Percentiles rank a stretch among this genome's conserved stretches.
Conservation (phyloP, 2,329 filamentous ascomycete genomes). For the Simplicillium aogashimaense region DNA sequence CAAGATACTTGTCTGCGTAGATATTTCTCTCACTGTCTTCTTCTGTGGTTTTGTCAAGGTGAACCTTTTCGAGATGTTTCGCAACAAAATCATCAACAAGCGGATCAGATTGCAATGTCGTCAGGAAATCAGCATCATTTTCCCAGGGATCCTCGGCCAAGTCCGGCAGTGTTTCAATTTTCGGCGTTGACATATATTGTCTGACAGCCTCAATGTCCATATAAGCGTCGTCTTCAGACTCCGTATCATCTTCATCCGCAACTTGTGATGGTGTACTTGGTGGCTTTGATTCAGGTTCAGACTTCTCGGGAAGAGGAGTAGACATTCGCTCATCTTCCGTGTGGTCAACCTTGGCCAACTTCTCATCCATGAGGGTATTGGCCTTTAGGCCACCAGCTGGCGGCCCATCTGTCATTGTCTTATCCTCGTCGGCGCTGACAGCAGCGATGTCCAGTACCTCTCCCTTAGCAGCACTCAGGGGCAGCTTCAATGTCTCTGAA, state of each 20-base stretch:
- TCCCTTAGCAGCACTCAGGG: background rate
- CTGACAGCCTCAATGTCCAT: slow-evolving; percentile 38
- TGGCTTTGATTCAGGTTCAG: slow-evolving; percentile 15
- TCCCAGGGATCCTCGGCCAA: slow-evolving; percentile 37
- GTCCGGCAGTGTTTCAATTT: slow-evolving; percentile 41
- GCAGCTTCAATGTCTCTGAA: background rate
- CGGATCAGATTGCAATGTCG: slow-evolving; percentile 27
- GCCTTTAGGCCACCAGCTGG: background rate
- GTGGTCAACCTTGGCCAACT: background rate
- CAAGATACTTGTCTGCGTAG: slow-evolving; percentile 38
- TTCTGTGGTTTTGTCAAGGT: slow-evolving; percentile 22
- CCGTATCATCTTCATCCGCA: slow-evolving; percentile 41
- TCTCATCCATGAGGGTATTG: background rate
- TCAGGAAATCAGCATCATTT: slow-evolving; percentile 33
- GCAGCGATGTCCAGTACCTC: background rate
- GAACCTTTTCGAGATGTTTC: slow-evolving; percentile 31
- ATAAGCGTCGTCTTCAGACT: slow-evolving; percentile 43
- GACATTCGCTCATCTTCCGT: slow-evolving; percentile 2
- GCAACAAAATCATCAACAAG: slow-evolving; percentile 35
- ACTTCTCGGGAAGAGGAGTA: background rate
- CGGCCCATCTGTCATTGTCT: background rate
- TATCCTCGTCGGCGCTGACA: background rate
- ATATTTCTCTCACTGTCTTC: slow-evolving; percentile 27
- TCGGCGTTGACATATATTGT: slow-evolving; percentile 43
- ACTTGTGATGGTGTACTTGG: slow-evolving; percentile 39